phyloP scores from a whole-genome alignment of 352 stramenopile species.

The Phytophthora cactorum region DNA sequence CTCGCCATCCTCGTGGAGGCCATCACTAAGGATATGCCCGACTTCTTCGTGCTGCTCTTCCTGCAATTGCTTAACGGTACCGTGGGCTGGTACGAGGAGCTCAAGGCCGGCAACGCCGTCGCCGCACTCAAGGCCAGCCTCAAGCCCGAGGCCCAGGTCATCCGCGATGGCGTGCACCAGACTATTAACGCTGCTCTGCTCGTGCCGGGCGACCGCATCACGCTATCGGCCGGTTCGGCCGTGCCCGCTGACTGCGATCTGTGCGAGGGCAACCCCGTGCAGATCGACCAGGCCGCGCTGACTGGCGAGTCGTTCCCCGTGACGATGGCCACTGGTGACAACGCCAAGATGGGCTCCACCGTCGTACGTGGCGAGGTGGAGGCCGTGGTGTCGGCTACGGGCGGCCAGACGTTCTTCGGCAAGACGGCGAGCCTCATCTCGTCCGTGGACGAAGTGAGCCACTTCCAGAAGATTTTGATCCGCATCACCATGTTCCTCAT shows the following conservation, averaged over 20 bases:
- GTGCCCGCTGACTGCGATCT: conserved; percentile 93
- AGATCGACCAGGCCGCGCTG: conserved; percentile 93
- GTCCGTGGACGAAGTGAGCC: conserved; percentile 71
- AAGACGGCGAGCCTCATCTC: conserved; percentile 84
- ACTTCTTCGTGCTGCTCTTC: conserved; percentile 77
- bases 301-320: conserved; percentile 96
- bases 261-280: conserved; percentile 81
- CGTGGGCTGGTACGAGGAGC: conserved; percentile 79
- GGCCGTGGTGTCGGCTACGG: conserved; percentile 90
- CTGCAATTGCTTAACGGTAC: conserved; percentile 72
- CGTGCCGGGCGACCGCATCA: conserved; percentile 95
- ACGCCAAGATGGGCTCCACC: conserved; percentile 88
- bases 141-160: conserved; percentile 86
- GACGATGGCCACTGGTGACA: conserved; percentile 78
- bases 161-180: conserved; percentile 89
- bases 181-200: conserved; percentile 91
- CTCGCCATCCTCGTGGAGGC: conserved; percentile 87
- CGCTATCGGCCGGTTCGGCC: conserved; percentile 87
- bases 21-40: conserved; percentile 53
- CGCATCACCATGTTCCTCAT: conserved; percentile 94
- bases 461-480: conserved; percentile 93
- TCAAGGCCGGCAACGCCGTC: conserved; percentile 87
- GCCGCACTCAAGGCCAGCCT: conserved; percentile 87
- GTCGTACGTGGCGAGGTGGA: conserved; percentile 92
- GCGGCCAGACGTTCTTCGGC: conserved; percentile 93